Evolutionary conservation across 2,329 filamentous ascomycete species (phyloP).

Genomic region (Hypoxylon sp.): DNA sequence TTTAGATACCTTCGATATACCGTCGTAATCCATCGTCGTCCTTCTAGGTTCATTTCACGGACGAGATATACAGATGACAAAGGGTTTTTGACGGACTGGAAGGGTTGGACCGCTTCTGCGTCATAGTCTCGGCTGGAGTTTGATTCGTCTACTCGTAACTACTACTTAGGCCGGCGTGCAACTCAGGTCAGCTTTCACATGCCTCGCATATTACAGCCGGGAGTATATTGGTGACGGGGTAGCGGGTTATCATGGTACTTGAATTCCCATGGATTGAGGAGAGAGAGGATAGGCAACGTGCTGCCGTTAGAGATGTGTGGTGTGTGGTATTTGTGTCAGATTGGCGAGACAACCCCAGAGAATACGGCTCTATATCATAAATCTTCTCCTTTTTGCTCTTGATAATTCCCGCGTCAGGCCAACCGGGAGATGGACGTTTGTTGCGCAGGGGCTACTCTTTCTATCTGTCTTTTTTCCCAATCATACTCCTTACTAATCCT

Average conservation of each 20-base stretch:
- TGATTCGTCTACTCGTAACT: conserved; percentile 53
- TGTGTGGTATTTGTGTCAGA: conserved; percentile 56
- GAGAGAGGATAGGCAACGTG: conserved; percentile 46
- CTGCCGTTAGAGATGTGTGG: conserved; percentile 53
- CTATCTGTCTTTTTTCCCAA: conserved; percentile 52
- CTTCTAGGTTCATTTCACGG: conserved; percentile 51
- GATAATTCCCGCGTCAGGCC: conserved; percentile 54
- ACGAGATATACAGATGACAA: conserved; percentile 51
- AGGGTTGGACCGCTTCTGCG: conserved; percentile 53
- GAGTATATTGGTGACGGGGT: conserved; percentile 51
- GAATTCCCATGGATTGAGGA: conserved; percentile 46
- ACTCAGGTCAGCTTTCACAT: conserved; percentile 51
- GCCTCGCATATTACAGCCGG: conserved; percentile 48
- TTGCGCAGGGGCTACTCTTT: conserved; percentile 53
- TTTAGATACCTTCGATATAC: conserved; percentile 54
- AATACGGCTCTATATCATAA: conserved; percentile 63
- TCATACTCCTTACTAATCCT: conserved; percentile 53
- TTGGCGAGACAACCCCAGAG: conserved; percentile 55
- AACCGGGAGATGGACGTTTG: conserved; percentile 53
- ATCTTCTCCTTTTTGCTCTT: conserved; percentile 64
- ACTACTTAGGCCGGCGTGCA: conserved; percentile 51
- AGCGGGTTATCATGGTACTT: conserved; percentile 49
- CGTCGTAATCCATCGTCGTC: conserved; percentile 52
- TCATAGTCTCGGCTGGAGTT: conserved; percentile 56
- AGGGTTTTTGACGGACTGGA: conserved; percentile 52